Base-by-base conservation (phyloP, 371 early-diverging fungal genomes). In the Zopfochytrium polystomum region DNA sequence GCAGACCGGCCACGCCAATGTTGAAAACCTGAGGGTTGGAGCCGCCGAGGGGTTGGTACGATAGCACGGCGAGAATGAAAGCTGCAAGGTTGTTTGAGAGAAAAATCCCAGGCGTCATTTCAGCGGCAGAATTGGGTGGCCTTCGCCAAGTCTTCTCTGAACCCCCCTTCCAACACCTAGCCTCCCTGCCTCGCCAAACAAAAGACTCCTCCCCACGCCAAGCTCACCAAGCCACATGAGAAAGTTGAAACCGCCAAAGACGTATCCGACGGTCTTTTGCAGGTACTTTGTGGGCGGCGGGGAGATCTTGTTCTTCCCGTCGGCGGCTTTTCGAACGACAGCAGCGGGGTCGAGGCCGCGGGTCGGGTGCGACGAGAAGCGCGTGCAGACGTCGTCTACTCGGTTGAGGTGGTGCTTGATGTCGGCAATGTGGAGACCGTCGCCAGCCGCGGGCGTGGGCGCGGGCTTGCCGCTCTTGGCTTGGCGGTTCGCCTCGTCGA, bases 1-100 rank as follows among this genome's bases (percentile, higher is more conserved):
- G 65, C 18, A 83, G 68, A 20, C 80, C 52, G 5, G 77, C 85
- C 23, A 85, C 57, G 0, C 76, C 84, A 58, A 85, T 30, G 56
- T 69, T 78, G 52, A 64, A 56, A 4, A 47, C 54, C 55, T 68
- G 48, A 44, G 76, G 75, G 25, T 57, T 62, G 31, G 33, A 6
- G 4, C 60, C 55, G 47, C 72, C 73, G 18, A 77, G 55, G 6
- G 83, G 80, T 26, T 59, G 63, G 69, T 77, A 78, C 58, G 72
- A 68, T 35, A 78, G 33, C 60, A 73, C 15, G 6, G 49, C 25
- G 23, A 63, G 29, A 25, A 66, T 59, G 35, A 31, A 49, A 49
- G 63, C n/a, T n/a, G n/a, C n/a, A n/a, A n/a, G n/a, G n/a, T n/a
- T n/a, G n/a, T n/a, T n/a, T n/a, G n/a, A n/a, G n/a, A n/a, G n/a